phyloP scores from a whole-genome alignment of 495 filamentous ascomycete species.

The Podospora tetraspora region DNA sequence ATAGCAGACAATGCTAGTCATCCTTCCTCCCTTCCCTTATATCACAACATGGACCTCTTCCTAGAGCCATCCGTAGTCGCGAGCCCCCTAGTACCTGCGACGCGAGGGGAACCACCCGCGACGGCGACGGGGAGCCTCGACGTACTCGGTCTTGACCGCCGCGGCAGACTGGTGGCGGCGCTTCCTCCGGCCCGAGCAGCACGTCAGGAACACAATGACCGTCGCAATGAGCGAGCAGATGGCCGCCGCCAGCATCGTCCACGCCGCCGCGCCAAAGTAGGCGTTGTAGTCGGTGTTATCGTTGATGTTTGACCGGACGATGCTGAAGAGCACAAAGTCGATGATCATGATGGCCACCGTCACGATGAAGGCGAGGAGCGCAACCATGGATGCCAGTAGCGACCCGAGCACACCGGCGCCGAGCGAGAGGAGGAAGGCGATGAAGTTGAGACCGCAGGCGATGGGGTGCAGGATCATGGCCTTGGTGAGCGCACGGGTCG shows the following conservation, averaged over 20 bases:
- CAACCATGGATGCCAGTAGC: constrained; percentile 44
- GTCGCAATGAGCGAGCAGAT: constrained; percentile 49
- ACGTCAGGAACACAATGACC: constrained; percentile 53
- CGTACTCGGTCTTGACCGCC: constrained; percentile 16
- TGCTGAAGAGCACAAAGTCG: constrained; percentile 53
- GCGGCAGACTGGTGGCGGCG: constrained; percentile 14
- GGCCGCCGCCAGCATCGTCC: constrained; percentile 48
- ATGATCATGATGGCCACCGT: constrained; percentile 49
- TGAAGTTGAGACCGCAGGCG: constrained; percentile 51
- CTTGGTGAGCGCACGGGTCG: constrained; percentile 46
- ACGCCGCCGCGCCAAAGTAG: constrained; percentile 43
- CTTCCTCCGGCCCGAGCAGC: constrained; percentile 43
- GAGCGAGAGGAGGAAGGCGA: constrained; percentile 52
- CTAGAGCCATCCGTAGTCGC: neutral
- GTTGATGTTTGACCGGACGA: constrained; percentile 49
- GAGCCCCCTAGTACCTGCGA: neutral
- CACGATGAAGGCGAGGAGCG: constrained; percentile 49
- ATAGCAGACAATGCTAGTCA: neutral
- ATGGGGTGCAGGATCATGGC: constrained; percentile 59
- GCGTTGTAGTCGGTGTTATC: constrained; percentile 34
- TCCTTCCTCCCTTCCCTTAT: neutral
- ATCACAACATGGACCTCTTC: neutral
- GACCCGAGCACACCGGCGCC: constrained; percentile 51
- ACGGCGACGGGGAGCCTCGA: constrained; percentile 11
- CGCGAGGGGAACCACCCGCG: neutral